Evolutionary conservation across 495 filamentous ascomycete genomes (phyloP), one percentile per base, ranked within the genome.

Genomic region (Annulohypoxylon nitens): DNA sequence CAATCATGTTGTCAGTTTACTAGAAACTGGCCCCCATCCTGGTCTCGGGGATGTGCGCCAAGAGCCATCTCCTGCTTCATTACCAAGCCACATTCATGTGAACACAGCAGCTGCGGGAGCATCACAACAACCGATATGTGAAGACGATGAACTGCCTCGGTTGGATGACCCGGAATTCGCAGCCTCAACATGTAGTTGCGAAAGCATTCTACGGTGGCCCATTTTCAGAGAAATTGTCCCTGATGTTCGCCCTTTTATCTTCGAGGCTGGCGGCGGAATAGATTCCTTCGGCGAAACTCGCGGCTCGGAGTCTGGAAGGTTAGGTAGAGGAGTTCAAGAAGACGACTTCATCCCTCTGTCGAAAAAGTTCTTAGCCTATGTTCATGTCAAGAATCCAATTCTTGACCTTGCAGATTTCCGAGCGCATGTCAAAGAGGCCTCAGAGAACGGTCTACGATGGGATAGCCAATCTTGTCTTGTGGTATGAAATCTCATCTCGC

Each of bases 1-100:
- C n/a, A 59, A 59, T 11, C 26, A 59, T 59, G 55, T 59, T 41
- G 55, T 30, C 33, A 59, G 39, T 59, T 30, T 59, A 18, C 18
- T 59, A 16, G 55, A 59, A 41, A 41, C 55, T 11, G 33, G 34
- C 39, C 39, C 55, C 23, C 54, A 4, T 39, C 7, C 20, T 51
- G 48, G 18, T 2, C 48, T 11, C 3, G 18, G 14, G 3, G 55
- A 20, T 5, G 34, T n/a, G 14, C 55, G 1, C 9, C 55, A 20
- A 23, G 55, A 33, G 18, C 55, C 14, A 11, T 59, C 55, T 41
- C 33, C 53, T 14, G 11, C 4, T 12, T 57, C 53, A 7, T 30
- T 59, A 16, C 55, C 55, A 41, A 59, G 2, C 18, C 53, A 36
- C 34, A 14, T 30, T 14, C 26, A 26, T 57, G 3, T 57, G 34